These are phyloP conservation scores for Tremella mesenterica DNA, from an alignment of 768 basidiomycete genomes.

Conservation along the genomic window DNA sequence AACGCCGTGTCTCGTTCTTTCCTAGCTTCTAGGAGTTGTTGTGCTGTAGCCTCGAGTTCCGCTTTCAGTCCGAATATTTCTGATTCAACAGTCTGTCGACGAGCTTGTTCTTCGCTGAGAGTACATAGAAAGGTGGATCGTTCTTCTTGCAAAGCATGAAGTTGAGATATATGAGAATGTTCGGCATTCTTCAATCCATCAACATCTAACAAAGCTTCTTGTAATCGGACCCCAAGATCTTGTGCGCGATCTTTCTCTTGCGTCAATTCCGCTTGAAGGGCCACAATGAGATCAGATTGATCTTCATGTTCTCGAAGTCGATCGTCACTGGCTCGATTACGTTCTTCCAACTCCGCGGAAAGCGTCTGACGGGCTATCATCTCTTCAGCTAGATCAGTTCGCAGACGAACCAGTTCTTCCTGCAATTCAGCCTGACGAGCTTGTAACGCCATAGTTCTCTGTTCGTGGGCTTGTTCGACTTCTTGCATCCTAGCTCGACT, in stretches of 20 bases:
- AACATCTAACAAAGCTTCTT: conserved; percentile 35
- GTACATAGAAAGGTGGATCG: conserved; percentile 63
- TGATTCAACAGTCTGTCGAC: conserved; percentile 65
- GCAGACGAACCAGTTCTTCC: conserved; percentile 27
- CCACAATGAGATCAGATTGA: conserved; percentile 21
- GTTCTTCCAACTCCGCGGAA: conserved; percentile 28
- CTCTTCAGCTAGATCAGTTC: conserved; percentile 33
- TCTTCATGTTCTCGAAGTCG: conserved; percentile 21
- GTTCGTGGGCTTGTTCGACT: conserved; percentile 19
- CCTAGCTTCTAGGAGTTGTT: conserved; percentile 59
- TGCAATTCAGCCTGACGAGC: conserved; percentile 30
- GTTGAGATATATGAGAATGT: conserved; percentile 49
- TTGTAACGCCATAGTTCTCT: conserved; percentile 13
- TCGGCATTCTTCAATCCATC: conserved; percentile 49
- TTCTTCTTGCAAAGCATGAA: conserved; percentile 62
- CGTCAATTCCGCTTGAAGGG: conserved; percentile 26
- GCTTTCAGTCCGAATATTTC: conserved; percentile 62
- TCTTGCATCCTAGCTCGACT: no score
- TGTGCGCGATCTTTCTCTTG: conserved; percentile 49
- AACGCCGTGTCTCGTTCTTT: conserved; percentile 71
- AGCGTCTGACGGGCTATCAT: conserved; percentile 31
- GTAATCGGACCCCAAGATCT: conserved; percentile 36
- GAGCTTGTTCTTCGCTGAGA: conserved; percentile 64
- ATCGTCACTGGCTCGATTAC: conserved; percentile 21
- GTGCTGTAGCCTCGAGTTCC: conserved; percentile 65